Conservation (phyloP, 108 stramenopile species). For the Nannochloropsis oceanica region DNA sequence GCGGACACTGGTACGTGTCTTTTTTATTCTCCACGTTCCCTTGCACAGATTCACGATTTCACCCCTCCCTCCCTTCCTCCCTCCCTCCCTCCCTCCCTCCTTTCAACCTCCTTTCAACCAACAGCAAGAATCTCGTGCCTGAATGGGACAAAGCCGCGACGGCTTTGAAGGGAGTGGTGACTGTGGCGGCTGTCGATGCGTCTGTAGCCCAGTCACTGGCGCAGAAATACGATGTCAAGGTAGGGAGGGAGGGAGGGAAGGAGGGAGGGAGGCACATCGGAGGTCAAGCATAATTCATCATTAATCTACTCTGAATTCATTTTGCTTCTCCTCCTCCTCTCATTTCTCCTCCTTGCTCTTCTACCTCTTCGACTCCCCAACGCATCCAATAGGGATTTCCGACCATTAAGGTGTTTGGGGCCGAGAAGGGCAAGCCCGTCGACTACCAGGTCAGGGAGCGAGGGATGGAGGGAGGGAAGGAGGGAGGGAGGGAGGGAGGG, state of each 20-base stretch:
- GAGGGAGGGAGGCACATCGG: background rate
- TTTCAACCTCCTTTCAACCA: background rate
- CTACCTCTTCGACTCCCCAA: background rate
- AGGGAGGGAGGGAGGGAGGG: background rate
- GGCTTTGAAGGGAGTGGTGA: slow-evolving; percentile 35
- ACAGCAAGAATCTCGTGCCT: slow-evolving; percentile 32
- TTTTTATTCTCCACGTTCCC: background rate
- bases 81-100: background rate
- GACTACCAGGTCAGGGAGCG: slow-evolving; percentile 18
- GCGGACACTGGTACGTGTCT: background rate
- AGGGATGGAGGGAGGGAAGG: background rate
- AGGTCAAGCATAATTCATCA: background rate
- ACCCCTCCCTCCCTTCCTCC: background rate
- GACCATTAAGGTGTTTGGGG: slow-evolving; percentile 38
- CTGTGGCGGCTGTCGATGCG: slow-evolving; percentile 28
- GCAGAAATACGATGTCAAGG: slow-evolving; percentile 5
- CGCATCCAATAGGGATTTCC: slow-evolving; percentile 28
- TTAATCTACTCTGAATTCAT: background rate
- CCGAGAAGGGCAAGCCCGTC: slow-evolving; percentile 34
- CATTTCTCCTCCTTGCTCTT: background rate
- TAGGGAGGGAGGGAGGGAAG: background rate
- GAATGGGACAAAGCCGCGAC: slow-evolving; percentile 39
- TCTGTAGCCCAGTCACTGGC: background rate
- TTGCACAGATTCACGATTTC: background rate
- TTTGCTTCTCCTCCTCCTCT: background rate